Base-by-base conservation (phyloP, 129 eudicot species). In the Flaveria ramosissima region DNA sequence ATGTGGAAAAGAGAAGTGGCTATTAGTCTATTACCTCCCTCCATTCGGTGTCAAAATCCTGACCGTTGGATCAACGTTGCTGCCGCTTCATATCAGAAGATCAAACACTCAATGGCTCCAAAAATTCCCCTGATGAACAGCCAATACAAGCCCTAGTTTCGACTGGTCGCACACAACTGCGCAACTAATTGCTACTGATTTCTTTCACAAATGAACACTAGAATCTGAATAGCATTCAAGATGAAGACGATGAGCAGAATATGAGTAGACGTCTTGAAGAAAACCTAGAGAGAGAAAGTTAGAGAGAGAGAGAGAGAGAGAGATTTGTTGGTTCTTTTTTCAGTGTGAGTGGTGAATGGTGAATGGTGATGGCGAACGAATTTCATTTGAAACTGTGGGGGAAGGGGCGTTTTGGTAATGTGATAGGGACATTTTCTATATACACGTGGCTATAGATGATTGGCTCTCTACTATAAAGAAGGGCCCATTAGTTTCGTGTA, bases 21-120 rank as follows among this genome's bases (percentile, higher is more conserved):
- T 78, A 90, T 87, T 88, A 91, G 76, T 82, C 72, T 78, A 90
- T 87, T 88, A 91, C 97, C 94, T 91, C 97, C 94, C 93, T 88
- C 97, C 97, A 91, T 91, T 77, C 89, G 88, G 84, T 45, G 94
- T 81, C 63, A 66, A 80, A 83, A 82, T 84, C 67, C 87, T 70
- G 78, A 78, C 83, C 82, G 80, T 75, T 66, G 30, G 77, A 88
- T 74, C 84, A 86, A 78, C 78, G 53, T 64, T 72, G 21, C 78
- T 85, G 83, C 55, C 45, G 73, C 77, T 36, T 32, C 12, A 30
- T 76, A 47, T 48, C 79, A 64, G 59, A n/a, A 52, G 17, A 52
- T 4, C 79, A 75, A 63, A 75, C 27, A 60, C 46, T 64, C 61
- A 62, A 71, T 72, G 77, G 73, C 72, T 79, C 72, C 12, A 21